Evolutionary conservation across 2,329 filamentous ascomycete species (phyloP).

Genomic region (Pyricularia sp.): DNA sequence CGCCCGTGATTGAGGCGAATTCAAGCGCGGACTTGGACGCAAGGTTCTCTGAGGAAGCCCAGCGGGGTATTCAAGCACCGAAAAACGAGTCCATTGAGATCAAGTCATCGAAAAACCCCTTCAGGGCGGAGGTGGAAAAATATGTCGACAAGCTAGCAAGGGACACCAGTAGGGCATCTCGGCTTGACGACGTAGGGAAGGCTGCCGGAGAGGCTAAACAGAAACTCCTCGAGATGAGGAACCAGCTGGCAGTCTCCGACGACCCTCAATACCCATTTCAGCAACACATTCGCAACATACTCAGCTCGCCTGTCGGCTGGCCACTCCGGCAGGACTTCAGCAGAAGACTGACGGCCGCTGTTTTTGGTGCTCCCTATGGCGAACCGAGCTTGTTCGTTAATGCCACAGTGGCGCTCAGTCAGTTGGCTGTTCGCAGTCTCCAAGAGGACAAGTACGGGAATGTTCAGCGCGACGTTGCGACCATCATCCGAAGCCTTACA

Average conservation of each 20-base stretch:
- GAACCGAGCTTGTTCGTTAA: constrained; percentile 60
- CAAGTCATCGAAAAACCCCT: constrained; percentile 23
- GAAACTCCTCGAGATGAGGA: constrained; percentile 42
- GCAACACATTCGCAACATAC: constrained; percentile 24
- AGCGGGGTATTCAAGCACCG: constrained; percentile 19
- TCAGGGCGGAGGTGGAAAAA: constrained; percentile 35
- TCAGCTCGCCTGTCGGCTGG: constrained; percentile 48
- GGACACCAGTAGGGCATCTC: constrained; percentile 38
- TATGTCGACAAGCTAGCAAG: constrained; percentile 31
- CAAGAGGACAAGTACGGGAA: constrained; percentile 76
- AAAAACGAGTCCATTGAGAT: constrained; percentile 36
- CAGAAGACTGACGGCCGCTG: constrained; percentile 53
- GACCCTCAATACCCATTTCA: constrained; percentile 22
- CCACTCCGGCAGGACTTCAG: constrained; percentile 64
- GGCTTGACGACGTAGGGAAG: constrained; percentile 40
- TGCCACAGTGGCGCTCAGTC: constrained; percentile 59
- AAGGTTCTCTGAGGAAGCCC: background rate
- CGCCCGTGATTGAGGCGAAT: constrained; percentile 11
- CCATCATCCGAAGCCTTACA: constrained; percentile 66
- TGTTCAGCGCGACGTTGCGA: constrained; percentile 72
- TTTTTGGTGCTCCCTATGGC: constrained; percentile 67
- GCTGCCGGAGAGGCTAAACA: constrained; percentile 37
- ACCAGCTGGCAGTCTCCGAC: constrained; percentile 35
- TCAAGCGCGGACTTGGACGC: background rate
- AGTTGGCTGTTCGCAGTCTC: constrained; percentile 64